A percentile compares a stretch with the other conserved stretches of the same genome.
These are phyloP conservation scores for Verticillium klebahnii DNA, from an alignment of 2,329 filamentous ascomycete species.

Conservation along the genomic window DNA sequence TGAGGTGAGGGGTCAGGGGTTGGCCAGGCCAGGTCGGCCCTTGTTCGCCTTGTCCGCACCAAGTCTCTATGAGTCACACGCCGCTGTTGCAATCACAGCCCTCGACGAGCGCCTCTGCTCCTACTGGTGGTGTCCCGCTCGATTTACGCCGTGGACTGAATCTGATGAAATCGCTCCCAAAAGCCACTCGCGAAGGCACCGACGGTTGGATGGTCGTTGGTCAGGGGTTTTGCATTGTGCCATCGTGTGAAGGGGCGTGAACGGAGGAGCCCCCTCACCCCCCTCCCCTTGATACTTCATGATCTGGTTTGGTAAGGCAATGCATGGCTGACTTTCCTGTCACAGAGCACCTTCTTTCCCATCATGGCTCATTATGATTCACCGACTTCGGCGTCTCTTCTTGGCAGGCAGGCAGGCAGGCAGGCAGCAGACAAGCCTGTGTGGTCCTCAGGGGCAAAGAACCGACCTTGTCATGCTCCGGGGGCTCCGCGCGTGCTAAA, in stretches of 20 bases:
- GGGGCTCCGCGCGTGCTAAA: background rate
- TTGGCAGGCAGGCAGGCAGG: background rate
- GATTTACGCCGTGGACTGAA: background rate
- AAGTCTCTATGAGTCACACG: too few species aligned
- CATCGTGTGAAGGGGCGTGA: background rate
- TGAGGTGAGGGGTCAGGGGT: background rate
- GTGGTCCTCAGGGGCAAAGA: background rate
- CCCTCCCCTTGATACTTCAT: too few species aligned
- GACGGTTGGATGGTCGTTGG: background rate
- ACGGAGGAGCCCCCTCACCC: background rate
- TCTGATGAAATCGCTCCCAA: background rate
- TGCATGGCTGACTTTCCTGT: background rate
- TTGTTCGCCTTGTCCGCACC: too few species aligned
- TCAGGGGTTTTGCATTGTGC: background rate
- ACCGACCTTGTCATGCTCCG: background rate
- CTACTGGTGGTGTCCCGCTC: background rate
- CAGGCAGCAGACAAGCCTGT: background rate
- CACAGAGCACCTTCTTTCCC: background rate
- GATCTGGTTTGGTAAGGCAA: background rate
- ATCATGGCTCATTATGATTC: background rate
- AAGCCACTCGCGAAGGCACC: background rate
- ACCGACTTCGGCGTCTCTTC: background rate
- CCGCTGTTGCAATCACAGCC: too few species aligned
- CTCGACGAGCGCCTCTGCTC: too few species aligned
- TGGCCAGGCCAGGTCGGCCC: background rate